These are phyloP conservation scores for Taphrina pruni DNA, from an alignment of 1,139 yeast species.

Conservation along the genomic window DNA sequence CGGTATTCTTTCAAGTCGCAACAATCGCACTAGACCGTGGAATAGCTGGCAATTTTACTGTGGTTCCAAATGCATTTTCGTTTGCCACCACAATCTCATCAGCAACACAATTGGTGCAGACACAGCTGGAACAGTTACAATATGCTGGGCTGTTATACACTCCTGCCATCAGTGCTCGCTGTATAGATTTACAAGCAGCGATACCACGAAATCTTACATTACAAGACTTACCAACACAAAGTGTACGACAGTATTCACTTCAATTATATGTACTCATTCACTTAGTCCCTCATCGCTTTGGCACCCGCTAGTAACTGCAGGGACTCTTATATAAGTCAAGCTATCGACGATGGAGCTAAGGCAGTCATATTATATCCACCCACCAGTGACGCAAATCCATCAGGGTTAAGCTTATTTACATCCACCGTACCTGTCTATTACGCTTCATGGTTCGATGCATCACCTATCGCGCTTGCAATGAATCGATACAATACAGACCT, in stretches of 20 bases:
- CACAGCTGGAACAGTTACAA: slow-evolving; percentile 11
- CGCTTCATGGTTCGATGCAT: slow-evolving; percentile 21
- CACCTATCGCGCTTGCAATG: slow-evolving; percentile 37
- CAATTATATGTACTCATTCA: too few relatives aligned
- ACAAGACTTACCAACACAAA: slow-evolving; percentile 10
- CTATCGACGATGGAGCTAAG: slow-evolving; percentile 27
- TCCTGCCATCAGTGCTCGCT: slow-evolving; percentile 17
- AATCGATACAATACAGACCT: slow-evolving; percentile 24
- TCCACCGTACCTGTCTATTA: slow-evolving; percentile 24
- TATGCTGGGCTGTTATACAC: slow-evolving; percentile 37
- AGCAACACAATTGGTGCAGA: slow-evolving; percentile 15
- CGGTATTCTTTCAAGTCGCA: neutral
- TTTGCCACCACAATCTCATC: slow-evolving; percentile 17
- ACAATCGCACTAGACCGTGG: slow-evolving; percentile 7
- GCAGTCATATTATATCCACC: slow-evolving; percentile 33
- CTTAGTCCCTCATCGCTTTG: slow-evolving; percentile 20
- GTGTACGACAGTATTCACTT: neutral
- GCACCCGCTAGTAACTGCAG: slow-evolving; percentile 35
- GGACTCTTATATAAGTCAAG: slow-evolving; percentile 21
- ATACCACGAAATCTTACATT: slow-evolving; percentile 13
- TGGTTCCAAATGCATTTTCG: slow-evolving; percentile 1
- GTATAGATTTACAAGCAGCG: slow-evolving; percentile 11
- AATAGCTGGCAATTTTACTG: neutral
- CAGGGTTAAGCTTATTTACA: neutral
- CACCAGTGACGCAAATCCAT: slow-evolving; percentile 9